Percentiles rank a stretch among this genome's conserved stretches.
Evolutionary conservation across 441 rosid species (phyloP).

Genomic region (Rhodomyrtus psidioides): DNA sequence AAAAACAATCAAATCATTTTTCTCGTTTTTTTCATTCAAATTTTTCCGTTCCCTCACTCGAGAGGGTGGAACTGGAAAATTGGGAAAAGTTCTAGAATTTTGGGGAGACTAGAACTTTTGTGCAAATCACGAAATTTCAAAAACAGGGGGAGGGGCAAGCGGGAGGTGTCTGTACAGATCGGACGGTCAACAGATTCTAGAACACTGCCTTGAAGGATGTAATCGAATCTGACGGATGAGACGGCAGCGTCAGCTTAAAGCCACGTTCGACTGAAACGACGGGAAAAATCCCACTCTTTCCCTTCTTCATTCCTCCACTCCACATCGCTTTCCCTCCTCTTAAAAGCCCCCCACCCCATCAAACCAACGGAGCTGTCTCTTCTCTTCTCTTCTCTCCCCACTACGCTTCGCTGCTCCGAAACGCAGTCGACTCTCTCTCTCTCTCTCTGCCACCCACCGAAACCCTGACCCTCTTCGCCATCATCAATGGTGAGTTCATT

Average conservation of each 20-base stretch:
- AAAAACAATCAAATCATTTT: not conserved
- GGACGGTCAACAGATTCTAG: conserved; percentile 17
- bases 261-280: not conserved
- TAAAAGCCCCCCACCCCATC: not conserved
- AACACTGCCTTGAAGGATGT: not conserved
- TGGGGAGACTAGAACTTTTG: not conserved
- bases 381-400: not conserved
- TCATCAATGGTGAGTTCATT: not conserved
- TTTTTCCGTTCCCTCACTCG: not conserved
- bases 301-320: not conserved
- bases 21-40: not conserved
- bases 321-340: not conserved
- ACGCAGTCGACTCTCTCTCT: not conserved
- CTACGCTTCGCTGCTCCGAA: not conserved
- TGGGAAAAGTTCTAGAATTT: not conserved
- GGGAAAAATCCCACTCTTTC: not conserved
- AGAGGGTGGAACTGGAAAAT: not conserved
- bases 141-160: not conserved
- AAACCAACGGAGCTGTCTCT: not conserved
- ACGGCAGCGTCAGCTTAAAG: conserved; percentile 48
- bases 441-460: not conserved
- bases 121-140: too few relatives aligned
- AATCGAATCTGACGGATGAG: conserved; percentile 25
- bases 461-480: not conserved
- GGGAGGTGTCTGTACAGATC: not conserved